Evolutionary conservation across 768 basidiomycete species (phyloP).

Genomic region (Sistotremastrum suecicum): DNA sequence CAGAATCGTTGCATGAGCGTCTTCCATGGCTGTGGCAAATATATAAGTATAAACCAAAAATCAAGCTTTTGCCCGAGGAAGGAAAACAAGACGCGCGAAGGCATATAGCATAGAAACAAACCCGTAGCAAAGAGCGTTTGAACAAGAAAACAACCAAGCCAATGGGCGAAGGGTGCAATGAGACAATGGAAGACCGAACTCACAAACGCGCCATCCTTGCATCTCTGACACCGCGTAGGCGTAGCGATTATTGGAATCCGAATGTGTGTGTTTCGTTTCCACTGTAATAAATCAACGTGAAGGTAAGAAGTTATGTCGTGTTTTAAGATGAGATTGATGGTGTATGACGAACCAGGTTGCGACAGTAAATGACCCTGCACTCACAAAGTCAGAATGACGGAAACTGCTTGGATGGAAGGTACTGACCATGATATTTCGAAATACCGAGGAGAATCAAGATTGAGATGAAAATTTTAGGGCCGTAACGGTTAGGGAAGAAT

Average conservation of each 20-base stretch:
- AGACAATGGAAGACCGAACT: conserved; percentile 22
- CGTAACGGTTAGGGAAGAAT: too few species aligned
- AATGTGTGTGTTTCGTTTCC: conserved; percentile 49
- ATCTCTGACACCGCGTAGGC: conserved; percentile 81
- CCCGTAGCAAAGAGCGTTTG: background rate
- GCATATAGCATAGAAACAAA: background rate
- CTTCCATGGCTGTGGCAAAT: conserved; percentile 76
- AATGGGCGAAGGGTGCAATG: background rate
- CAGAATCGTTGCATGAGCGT: conserved; percentile 71
- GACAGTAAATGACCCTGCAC: too few species aligned
- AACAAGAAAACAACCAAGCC: background rate
- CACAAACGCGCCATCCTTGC: conserved; percentile 99
- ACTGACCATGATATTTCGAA: too few species aligned
- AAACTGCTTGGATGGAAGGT: too few species aligned
- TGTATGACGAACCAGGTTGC: too few species aligned
- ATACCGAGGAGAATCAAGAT: too few species aligned
- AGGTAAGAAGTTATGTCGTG: too few species aligned
- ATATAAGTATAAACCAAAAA: conserved; percentile 2
- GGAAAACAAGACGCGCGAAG: conserved; percentile 1
- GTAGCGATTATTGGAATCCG: conserved; percentile 56
- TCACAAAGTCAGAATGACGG: too few species aligned
- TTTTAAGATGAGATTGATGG: too few species aligned
- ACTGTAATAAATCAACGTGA: too few species aligned
- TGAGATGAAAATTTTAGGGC: too few species aligned
- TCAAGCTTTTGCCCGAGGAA: background rate